Conservation (phyloP, 345 rosid genomes). For the Pugionium cornutum region DNA sequence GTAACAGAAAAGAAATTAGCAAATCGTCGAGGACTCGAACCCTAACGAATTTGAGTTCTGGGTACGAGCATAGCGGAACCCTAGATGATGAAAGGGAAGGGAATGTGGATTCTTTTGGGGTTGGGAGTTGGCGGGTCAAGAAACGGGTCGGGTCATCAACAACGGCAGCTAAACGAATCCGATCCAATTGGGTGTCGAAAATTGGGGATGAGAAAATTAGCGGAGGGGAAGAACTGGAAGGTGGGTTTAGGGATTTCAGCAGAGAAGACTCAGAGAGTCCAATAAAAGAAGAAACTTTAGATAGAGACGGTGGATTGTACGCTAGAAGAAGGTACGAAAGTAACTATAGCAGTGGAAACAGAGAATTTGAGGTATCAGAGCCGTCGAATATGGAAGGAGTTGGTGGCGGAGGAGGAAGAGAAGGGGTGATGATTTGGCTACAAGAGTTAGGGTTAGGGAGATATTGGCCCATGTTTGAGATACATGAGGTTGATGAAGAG, state of each 20-base stretch:
- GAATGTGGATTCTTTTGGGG: constrained; percentile 57
- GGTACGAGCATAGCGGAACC: constrained; percentile 49
- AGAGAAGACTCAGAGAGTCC: constrained; percentile 71
- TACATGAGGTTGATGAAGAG: constrained; percentile 90
- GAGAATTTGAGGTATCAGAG: constrained; percentile 28
- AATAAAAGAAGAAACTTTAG: constrained; percentile 58
- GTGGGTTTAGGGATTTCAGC: constrained; percentile 53
- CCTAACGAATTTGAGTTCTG: constrained; percentile 55
- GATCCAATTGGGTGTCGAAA: constrained; percentile 57
- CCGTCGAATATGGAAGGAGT: constrained; percentile 28
- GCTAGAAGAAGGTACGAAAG: constrained; percentile 29
- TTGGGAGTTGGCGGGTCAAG: constrained; percentile 73
- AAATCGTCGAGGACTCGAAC: constrained; percentile 63
- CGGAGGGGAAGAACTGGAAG: constrained; percentile 59
- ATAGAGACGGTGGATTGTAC: constrained; percentile 31
- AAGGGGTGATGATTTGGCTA: constrained; percentile 32
- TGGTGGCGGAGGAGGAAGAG: constrained; percentile 41
- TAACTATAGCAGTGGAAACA: constrained; percentile 32
- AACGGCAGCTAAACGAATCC: constrained; percentile 46
- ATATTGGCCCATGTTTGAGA: constrained; percentile 74
- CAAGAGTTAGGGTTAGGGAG: constrained; percentile 66
- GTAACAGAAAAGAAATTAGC: constrained; percentile 28
- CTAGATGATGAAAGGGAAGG: constrained; percentile 48
- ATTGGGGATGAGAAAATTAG: constrained; percentile 45
- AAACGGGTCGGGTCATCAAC: constrained; percentile 38